Evolutionary conservation across 208 protist species (phyloP), one percentile per base, ranked within the genome.

Genomic region (Acanthamoeba sp.): DNA sequence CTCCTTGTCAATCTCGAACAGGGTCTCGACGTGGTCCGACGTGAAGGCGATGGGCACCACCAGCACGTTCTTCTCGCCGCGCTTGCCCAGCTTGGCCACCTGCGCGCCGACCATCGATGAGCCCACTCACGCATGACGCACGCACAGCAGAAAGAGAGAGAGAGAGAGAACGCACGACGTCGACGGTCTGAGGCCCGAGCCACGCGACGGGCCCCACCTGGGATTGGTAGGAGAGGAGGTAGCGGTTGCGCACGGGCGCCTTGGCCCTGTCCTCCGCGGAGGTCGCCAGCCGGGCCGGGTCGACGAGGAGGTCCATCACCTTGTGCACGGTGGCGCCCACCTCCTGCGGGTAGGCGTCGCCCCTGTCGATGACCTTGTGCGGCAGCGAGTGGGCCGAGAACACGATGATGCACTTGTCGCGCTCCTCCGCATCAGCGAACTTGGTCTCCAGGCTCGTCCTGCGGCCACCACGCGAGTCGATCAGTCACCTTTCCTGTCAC

Each of bases 361-460:
- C 97, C 18, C 95, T 55, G 36, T 97, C 95, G 18, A 98, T 95
- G 22, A 96, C 96, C 34, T 40, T 59, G 94, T 97, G 93, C 10
- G 97, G 97, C 45, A 98, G 94, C n/a, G 97, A 98, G 88, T 98
- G 97, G 22, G 97, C 97, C 34, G 94, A 96, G 73, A 98, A 98
- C 2, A 98, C 92, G 1, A 98, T 57, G 2, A 97, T 93, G 18
- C 82, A 94, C 32, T 90, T 52, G 6, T 96, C 50, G 22, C 94
- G 64, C 24, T 91, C 85, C 59, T 91, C 52, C 27, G 42, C 29
- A 18, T 18, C 6, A 0, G 32, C 18, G 62, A 42, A 40, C 12
- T 1, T 85, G 18, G 42, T 27, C 16, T 36, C 69, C 4, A 55
- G 34, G 6, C 55, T 94, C 9, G n/a, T 89, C 34, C 27, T 38